phyloP scores from a whole-genome alignment of 192 early-diverging fungal species.

The Gryganskiella cystojenkinii region DNA sequence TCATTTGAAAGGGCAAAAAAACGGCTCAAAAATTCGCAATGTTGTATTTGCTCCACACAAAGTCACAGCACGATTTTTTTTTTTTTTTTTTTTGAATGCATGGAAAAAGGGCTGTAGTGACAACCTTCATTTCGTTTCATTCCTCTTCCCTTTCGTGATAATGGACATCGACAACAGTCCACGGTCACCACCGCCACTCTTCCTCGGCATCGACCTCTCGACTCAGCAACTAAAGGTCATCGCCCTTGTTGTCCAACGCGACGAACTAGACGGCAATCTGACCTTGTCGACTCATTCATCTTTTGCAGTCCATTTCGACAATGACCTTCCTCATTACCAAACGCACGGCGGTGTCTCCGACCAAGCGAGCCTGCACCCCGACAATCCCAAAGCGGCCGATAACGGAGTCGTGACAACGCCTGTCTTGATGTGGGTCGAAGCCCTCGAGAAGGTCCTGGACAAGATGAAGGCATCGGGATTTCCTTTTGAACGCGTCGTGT shows the following conservation, averaged over 20 bases:
- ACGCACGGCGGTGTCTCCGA: conserved; percentile 24
- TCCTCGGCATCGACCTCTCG: conserved; percentile 78
- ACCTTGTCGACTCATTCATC: conserved; percentile 26
- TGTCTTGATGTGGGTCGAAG: conserved; percentile 82
- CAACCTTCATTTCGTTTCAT: conserved; percentile 14
- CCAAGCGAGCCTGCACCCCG: background rate
- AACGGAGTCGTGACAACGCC: conserved; percentile 70
- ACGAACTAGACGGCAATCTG: conserved; percentile 54
- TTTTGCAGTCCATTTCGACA: conserved; percentile 69
- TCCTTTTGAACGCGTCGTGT: conserved; percentile 52
- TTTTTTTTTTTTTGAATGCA: no score
- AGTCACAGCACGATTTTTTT: no score
- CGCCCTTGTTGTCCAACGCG: conserved; percentile 51
- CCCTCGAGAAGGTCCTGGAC: conserved; percentile 71
- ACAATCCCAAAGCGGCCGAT: background rate
- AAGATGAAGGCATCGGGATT: conserved; percentile 53
- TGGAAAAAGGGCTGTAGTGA: no score
- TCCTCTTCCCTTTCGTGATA: background rate
- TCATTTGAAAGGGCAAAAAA: no score
- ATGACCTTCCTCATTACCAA: conserved; percentile 68
- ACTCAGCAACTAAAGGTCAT: conserved; percentile 83
- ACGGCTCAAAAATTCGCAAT: no score
- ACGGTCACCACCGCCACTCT: conserved; percentile 49
- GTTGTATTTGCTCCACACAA: no score
- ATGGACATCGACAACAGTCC: background rate